These are phyloP conservation scores for Bipolaris cookei DNA, from an alignment of 2,329 filamentous ascomycete genomes.

Conservation along the genomic window DNA sequence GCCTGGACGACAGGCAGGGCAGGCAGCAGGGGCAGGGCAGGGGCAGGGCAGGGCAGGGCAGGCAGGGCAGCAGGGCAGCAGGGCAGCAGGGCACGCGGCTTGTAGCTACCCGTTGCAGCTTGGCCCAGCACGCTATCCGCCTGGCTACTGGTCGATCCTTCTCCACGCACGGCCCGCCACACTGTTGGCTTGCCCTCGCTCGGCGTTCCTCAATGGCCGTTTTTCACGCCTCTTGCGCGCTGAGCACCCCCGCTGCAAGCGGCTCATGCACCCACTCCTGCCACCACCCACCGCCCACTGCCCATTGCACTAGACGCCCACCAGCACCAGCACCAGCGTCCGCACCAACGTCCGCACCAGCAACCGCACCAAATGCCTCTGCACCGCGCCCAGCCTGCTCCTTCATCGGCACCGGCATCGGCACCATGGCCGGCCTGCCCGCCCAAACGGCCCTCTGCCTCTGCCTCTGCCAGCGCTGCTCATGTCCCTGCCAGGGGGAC, in stretches of 20 bases:
- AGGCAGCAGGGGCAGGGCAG: no score
- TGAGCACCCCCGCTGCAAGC: slow-evolving; percentile 11
- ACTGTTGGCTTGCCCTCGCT: slow-evolving; percentile 27
- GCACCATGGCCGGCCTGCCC: not conserved
- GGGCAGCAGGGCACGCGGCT: slow-evolving; percentile 8
- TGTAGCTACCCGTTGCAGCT: slow-evolving; percentile 21
- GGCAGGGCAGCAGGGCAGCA: no score
- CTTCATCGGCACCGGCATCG: not conserved
- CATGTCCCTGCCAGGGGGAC: slow-evolving; percentile 23
- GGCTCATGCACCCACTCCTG: slow-evolving; percentile 33
- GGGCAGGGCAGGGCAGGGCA: no score
- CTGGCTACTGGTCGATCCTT: slow-evolving; percentile 33
- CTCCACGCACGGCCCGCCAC: slow-evolving; percentile 38
- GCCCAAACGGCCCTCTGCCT: not conserved
- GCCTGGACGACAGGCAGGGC: no score
- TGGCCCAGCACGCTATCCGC: slow-evolving; percentile 15
- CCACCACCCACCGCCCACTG: not conserved
- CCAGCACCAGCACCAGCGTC: no score
- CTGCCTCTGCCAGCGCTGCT: slow-evolving; percentile 5
- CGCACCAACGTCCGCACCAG: no score
- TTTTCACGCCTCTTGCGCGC: slow-evolving; percentile 32
- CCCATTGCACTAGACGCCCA: no score
- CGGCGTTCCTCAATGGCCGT: slow-evolving; percentile 35
- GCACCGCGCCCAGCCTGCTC: slow-evolving; percentile 37
- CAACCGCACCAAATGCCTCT: no score